Base-by-base conservation (phyloP, 2,329 filamentous ascomycete genomes). In the Colletotrichum magnum region DNA sequence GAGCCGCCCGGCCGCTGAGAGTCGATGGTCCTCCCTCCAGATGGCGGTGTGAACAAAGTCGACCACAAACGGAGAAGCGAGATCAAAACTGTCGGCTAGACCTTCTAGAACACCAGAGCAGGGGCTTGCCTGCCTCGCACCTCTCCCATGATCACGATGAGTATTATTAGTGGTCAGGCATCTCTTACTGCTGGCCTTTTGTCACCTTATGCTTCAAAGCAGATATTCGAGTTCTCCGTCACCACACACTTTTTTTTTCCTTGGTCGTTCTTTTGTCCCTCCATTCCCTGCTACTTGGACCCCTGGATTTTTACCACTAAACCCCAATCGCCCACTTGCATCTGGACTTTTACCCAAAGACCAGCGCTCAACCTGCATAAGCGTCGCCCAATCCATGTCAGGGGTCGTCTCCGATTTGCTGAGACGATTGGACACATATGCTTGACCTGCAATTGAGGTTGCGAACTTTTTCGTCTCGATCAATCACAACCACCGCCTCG, bases 361-460 rank as follows among this genome's bases (percentile, higher is more conserved):
- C 66, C 54, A 65, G 56, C 24, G 32, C 50, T 18, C 62, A 69
- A 69, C 67, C 67, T 67, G 67, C 67, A 69, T 69, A 69, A 69
- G 67, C 67, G 67, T 69, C 67, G 26, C 41, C 39, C 62, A 69
- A 67, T 18, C 67, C 67, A 53, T 66, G 45, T 47, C 56, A 66
- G 63, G 62, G 18, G 54, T 13, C 51, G 15, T 7, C 56, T 67
- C 63, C 67, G 62, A 67, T 69, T 67, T 56, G 67, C 56, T 67
- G 45, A 24, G 24, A 56, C 18, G 18, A 45, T 60, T 60, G 56
- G 52, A 64, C 60, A 62, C 53, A 52, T 39, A 24, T 54, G 43
- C 26, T 57, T 65, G 62, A 51, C 61, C 18, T 50, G 43, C 54
- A n/a, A 65, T 28, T 28, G 52, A 54, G 43, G 58, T 13, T 52